phyloP scores from a whole-genome alignment of 2,329 filamentous ascomycete genomes.

The Stachybotrys echinatus region DNA sequence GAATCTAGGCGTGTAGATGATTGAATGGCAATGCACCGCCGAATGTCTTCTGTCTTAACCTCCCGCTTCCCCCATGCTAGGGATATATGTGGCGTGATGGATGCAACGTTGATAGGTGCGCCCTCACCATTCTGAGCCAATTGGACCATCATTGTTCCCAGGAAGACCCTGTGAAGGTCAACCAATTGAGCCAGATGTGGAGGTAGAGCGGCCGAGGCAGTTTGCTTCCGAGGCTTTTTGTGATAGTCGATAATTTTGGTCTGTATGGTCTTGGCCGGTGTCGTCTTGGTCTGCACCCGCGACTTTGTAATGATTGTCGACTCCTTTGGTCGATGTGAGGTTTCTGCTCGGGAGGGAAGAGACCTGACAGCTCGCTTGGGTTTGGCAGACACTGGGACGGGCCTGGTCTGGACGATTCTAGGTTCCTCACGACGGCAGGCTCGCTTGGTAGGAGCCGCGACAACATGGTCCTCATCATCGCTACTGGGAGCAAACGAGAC shows the following conservation, averaged over 20 bases:
- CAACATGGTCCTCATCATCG: slow-evolving; percentile 17
- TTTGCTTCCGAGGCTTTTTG: slow-evolving; percentile 25
- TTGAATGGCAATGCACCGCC: slow-evolving; percentile 61
- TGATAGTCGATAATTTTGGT: slow-evolving; percentile 35
- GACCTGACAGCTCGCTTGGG: slow-evolving; percentile 15
- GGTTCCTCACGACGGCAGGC: slow-evolving; percentile 20
- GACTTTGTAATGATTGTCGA: slow-evolving; percentile 24
- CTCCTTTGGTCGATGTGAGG: slow-evolving; percentile 22
- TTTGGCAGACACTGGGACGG: slow-evolving; percentile 2
- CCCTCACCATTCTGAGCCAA: slow-evolving; percentile 62
- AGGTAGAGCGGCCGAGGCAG: slow-evolving; percentile 31
- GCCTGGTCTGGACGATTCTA: background rate
- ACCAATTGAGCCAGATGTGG: slow-evolving; percentile 54
- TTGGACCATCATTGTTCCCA: slow-evolving; percentile 64
- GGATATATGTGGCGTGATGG: slow-evolving; percentile 57
- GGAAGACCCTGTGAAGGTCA: slow-evolving; percentile 59
- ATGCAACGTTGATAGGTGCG: slow-evolving; percentile 57
- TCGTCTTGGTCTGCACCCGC: slow-evolving; percentile 16
- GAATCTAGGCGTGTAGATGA: slow-evolving; percentile 23
- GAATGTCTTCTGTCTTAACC: slow-evolving; percentile 61
- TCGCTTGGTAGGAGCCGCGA: slow-evolving; percentile 16
- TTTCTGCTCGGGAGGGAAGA: slow-evolving; percentile 19
- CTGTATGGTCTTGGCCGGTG: slow-evolving; percentile 21
- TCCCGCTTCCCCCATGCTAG: slow-evolving; percentile 68
- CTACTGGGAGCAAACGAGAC: slow-evolving; percentile 27